These are phyloP conservation scores for Lagenidium giganteum DNA, from an alignment of 352 stramenopile species.

Conservation along the genomic window DNA sequence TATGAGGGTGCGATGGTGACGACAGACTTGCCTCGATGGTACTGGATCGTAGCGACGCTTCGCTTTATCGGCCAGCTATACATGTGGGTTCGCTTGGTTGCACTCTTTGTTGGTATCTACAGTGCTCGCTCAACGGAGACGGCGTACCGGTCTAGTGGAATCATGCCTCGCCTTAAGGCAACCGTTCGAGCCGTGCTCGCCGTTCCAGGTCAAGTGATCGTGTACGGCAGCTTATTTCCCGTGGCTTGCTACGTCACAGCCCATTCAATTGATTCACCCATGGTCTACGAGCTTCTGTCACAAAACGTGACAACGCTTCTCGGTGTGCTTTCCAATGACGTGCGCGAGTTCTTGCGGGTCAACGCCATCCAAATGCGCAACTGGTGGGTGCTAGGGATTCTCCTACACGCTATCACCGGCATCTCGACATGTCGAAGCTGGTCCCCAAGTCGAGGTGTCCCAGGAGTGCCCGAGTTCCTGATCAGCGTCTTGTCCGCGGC, in stretches of 20 bases:
- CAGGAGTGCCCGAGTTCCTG: constrained; percentile 1
- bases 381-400: background rate
- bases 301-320: background rate
- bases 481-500: constrained; percentile 1
- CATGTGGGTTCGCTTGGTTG: constrained; percentile 3
- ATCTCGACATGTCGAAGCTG: background rate
- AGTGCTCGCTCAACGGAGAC: background rate
- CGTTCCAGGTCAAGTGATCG: constrained; percentile 5
- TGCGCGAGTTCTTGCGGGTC: background rate
- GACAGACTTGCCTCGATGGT: constrained; percentile 6
- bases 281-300: background rate
- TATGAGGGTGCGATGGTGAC: constrained; percentile 3
- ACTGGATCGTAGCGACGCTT: background rate
- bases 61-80: constrained; percentile 9
- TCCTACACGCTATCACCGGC: background rate
- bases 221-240: constrained; percentile 1
- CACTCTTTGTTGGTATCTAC: constrained; percentile 1
- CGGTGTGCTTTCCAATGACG: background rate
- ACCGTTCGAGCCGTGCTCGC: background rate
- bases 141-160: too few species aligned
- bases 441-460: background rate
- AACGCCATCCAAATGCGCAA: constrained; percentile 4
- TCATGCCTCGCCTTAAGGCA: background rate
- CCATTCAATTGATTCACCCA: constrained; percentile 2
- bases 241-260: background rate